These are phyloP conservation scores for Fraxinus pennsylvanica DNA, from an alignment of 257 asterid genomes.

Conservation along the genomic window DNA sequence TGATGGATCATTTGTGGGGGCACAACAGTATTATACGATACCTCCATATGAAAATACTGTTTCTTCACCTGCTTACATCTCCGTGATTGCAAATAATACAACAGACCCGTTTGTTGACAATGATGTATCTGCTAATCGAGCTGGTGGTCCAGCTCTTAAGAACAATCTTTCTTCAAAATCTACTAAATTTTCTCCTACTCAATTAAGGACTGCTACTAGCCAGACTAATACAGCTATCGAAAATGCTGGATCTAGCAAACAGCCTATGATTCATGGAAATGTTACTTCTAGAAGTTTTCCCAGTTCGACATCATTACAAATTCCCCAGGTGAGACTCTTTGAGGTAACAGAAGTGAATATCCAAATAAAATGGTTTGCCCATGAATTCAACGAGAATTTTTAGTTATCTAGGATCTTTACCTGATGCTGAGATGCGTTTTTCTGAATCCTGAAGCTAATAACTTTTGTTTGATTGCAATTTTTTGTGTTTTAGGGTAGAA, in stretches of 20 bases:
- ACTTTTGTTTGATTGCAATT: background rate
- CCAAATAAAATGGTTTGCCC: background rate
- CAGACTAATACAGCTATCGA: slow-evolving; percentile 39
- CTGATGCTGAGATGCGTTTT: background rate
- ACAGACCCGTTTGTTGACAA: slow-evolving; percentile 36
- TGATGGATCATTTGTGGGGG: slow-evolving; percentile 59
- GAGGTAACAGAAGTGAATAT: background rate
- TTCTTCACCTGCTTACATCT: slow-evolving; percentile 50
- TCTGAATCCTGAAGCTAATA: background rate
- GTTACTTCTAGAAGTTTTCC: slow-evolving; percentile 38
- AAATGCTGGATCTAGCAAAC: slow-evolving; percentile 49
- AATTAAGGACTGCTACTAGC: slow-evolving; percentile 44
- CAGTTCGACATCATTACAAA: slow-evolving; percentile 42
- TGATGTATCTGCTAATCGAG: slow-evolving; percentile 39
- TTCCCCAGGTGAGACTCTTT: slow-evolving; percentile 43
- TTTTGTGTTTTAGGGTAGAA: slow-evolving; percentile 51
- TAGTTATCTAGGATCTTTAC: slow-evolving; percentile 4
- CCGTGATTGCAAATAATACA: slow-evolving; percentile 51
- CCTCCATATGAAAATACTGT: slow-evolving; percentile 59
- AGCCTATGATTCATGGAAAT: slow-evolving; percentile 37
- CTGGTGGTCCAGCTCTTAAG: slow-evolving; percentile 46
- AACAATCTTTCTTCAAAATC: slow-evolving; percentile 45
- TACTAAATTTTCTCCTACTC: slow-evolving; percentile 42
- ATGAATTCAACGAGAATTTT: background rate
- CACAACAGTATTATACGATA: slow-evolving; percentile 59